Percentiles rank a stretch among this genome's conserved stretches.
Evolutionary conservation across 495 filamentous ascomycete genomes (phyloP).

Genomic region (Rhypophila decipiens): DNA sequence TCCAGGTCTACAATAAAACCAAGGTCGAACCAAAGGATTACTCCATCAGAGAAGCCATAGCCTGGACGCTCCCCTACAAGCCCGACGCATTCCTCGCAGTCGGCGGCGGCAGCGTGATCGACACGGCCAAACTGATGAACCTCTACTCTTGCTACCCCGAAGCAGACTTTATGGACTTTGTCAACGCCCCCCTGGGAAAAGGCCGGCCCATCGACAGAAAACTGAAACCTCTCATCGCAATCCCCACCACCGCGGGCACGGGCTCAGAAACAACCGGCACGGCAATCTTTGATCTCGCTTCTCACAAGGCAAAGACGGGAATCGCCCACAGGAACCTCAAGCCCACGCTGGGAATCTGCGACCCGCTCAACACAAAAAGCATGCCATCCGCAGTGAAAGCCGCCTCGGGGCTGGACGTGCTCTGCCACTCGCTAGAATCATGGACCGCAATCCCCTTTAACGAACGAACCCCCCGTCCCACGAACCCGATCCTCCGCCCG

Average conservation of each 20-base stretch:
- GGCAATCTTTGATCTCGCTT: constrained; percentile 92
- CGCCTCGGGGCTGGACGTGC: constrained; percentile 82
- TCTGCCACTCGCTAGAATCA: constrained; percentile 88
- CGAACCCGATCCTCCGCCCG: constrained; percentile 84
- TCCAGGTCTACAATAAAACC: constrained; percentile 70
- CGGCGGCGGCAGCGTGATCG: constrained; percentile 83
- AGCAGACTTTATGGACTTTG: constrained; percentile 91
- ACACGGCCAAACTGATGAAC: constrained; percentile 98
- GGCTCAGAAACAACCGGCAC: constrained; percentile 95
- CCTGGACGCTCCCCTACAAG: constrained; percentile 66
- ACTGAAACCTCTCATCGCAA: constrained; percentile 80
- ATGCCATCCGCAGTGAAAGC: constrained; percentile 93
- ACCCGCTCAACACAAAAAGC: constrained; percentile 88
- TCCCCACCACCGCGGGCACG: constrained; percentile 93
- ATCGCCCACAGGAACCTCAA: constrained; percentile 93
- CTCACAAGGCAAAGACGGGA: constrained; percentile 85
- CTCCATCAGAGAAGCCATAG: constrained; percentile 82
- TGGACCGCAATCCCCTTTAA: constrained; percentile 96
- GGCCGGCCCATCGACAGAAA: constrained; percentile 73
- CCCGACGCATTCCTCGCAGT: constrained; percentile 91
- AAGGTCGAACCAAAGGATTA: constrained; percentile 89
- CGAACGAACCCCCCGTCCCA: constrained; percentile 72
- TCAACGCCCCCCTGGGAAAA: constrained; percentile 89
- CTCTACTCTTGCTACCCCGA: constrained; percentile 83
- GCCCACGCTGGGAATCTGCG: constrained; percentile 91